Base-by-base conservation (phyloP, 768 basidiomycete genomes). In the Agrocybe chaxingu region DNA sequence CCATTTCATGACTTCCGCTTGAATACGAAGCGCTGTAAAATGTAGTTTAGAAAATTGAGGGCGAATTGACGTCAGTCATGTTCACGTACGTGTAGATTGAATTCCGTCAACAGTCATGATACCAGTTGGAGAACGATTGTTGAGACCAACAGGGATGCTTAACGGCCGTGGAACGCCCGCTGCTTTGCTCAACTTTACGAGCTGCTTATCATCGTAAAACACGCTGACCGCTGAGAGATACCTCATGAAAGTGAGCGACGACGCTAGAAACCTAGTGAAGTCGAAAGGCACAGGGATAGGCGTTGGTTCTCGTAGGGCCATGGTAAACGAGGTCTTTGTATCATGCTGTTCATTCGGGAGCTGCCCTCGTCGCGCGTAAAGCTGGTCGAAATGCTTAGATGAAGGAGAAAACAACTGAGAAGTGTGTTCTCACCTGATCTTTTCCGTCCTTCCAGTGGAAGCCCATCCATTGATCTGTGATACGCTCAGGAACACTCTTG, bases 361-460 rank as follows among this genome's bases (percentile, higher is more conserved):
- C 38, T 73, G 68, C 7, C 92, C 94, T 33, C 91, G 81, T 33
- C 92, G 83, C 11, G 88, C 94, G 57, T 86, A 89, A 1, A 98
- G 77, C 87, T 92, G 24, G 45, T 18, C 37, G 29, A 50, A 36
- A 46, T 37, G 8, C 12, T 42, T 55, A 30, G 48, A 58, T 44
- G 42, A 18, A 44, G 31, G n/a, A 9, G 30, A 13, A 42, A 36
- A 9, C 4, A 45, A n/a, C 44, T n/a, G 6, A 29, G 24, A 31
- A 7, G 35, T 16, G 19, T 34, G 13, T 6, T 48, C 65, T 33
- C 55, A 86, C 85, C 73, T 94, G 92, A 61, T 94, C 92, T 60
- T 89, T 91, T 59, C 87, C 88, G 60, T 89, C 90, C 63, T 92
- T 94, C 92, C 92, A 98, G 64, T 95, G 90, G 65, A 97, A 98